Evolutionary conservation across 2,329 filamentous ascomycete genomes (phyloP), one percentile per base, ranked within the genome.

Genomic region (Pseudocercospora eumusae): DNA sequence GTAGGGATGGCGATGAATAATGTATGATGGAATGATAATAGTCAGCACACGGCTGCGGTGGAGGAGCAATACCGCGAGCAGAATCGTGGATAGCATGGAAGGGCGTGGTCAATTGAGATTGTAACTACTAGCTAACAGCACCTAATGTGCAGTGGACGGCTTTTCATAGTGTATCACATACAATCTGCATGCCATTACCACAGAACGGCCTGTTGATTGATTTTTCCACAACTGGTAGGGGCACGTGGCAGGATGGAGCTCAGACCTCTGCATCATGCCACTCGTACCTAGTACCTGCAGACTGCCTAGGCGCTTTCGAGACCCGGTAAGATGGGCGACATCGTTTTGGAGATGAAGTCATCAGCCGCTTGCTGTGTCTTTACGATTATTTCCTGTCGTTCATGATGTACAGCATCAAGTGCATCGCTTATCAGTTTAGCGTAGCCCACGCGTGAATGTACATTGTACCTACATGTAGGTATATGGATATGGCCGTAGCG

Each of bases 1-100:
- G 82, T 85, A 84, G 66, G 27, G 20, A 45, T 18, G 18, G 20
- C 47, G 15, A 28, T 31, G 54, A 33, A 57, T 42, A 54, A 53
- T 59, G 42, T 56, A 61, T 40, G 44, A 63, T 58, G 57, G 56
- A 21, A 47, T 1, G 40, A 47, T 44, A 28, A 40, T 23, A 33
- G 23, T 33, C 57, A 58, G 57, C 47, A 40, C 25, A 10, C 20
- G 61, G 61, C 61, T 63, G 57, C 56, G 28, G 54, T 20, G 54
- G 57, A 63, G 57, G 57, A 47, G 2, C 21, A 52, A 52, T 11
- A 20, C 27, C 31, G 28, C 27, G 49, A 56, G 47, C 18, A 27
- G 28, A 47, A 36, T 8, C 36, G 45, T 56, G 44, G 28, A 57
- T n/a, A 52, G 47, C 47, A 52, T 52, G 47, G 21, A 52, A 15